Evolutionary conservation across 106 monocot genomes (phyloP).

Genomic region (Allium cepa): DNA sequence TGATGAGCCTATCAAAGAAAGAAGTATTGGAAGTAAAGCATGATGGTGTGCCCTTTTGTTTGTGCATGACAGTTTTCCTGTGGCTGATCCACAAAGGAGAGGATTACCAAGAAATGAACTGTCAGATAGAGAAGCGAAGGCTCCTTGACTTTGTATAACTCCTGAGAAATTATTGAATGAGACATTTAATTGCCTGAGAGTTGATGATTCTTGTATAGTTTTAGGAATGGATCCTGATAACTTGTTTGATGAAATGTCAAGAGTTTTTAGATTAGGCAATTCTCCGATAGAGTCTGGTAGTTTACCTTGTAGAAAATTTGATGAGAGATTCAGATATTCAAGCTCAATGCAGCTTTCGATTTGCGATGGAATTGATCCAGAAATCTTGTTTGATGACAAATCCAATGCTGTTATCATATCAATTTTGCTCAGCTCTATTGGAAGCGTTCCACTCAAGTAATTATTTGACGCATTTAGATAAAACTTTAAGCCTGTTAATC

Average conservation of each 20-base stretch:
- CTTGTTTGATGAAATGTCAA: conserved; percentile 59
- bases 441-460: conserved; percentile 47
- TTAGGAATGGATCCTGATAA: conserved; percentile 44
- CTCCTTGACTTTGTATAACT: conserved; percentile 21
- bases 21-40: conserved; percentile 10
- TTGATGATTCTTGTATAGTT: conserved; percentile 40
- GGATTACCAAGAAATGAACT: conserved; percentile 47
- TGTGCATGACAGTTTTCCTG: conserved; percentile 25
- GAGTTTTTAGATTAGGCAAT: conserved; percentile 42
- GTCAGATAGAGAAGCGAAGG: conserved; percentile 22
- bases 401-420: conserved; percentile 67
- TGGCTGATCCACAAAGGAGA: conserved; percentile 32
- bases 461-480: conserved; percentile 79
- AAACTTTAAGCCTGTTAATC: conserved; percentile 44
- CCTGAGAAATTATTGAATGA: conserved; percentile 82
- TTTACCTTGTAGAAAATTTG: conserved; percentile 36
- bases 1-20: conserved; percentile 5
- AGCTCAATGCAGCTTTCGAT: conserved; percentile 69
- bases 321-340: conserved; percentile 77
- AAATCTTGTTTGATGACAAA: conserved; percentile 63
- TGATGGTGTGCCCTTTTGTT: conserved; percentile 3
- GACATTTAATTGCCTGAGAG: conserved; percentile 48
- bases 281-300: conserved; percentile 48
- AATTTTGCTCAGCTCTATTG: conserved; percentile 69
- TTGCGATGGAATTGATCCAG: conserved; percentile 65